These are phyloP conservation scores for Hymenoscyphus scutula DNA, from an alignment of 2,329 filamentous ascomycete genomes.

Conservation along the genomic window DNA sequence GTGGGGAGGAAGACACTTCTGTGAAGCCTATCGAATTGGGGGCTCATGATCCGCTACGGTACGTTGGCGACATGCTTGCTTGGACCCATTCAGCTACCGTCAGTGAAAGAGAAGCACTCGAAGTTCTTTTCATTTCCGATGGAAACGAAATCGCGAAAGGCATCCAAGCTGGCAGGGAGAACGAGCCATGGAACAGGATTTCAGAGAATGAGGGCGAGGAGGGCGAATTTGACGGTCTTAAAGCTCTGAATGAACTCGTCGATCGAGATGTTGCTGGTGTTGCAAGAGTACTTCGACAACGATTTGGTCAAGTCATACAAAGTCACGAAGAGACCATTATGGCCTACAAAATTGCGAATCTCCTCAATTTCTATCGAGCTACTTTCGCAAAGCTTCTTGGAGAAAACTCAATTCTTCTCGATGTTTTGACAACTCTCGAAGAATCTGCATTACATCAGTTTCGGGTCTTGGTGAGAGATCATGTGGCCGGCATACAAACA, in stretches of 20 bases:
- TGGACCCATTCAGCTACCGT: constrained; percentile 95
- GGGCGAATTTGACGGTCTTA: constrained; percentile 71
- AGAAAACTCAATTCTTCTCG: constrained; percentile 64
- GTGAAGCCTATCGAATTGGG: constrained; percentile 91
- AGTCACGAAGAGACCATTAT: constrained; percentile 86
- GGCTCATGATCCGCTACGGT: constrained; percentile 87
- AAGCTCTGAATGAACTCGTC: constrained; percentile 80
- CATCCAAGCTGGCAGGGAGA: constrained; percentile 74
- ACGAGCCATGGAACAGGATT: constrained; percentile 76
- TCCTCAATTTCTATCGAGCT: constrained; percentile 82
- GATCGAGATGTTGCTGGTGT: constrained; percentile 82
- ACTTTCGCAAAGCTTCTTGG: constrained; percentile 83
- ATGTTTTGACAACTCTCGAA: constrained; percentile 66
- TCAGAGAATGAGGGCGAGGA: constrained; percentile 55
- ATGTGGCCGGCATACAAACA: constrained; percentile 70
- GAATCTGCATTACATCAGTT: constrained; percentile 80
- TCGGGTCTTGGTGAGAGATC: constrained; percentile 74
- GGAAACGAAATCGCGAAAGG: constrained; percentile 84
- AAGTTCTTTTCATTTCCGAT: constrained; percentile 86
- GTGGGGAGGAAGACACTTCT: constrained; percentile 56
- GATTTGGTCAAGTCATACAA: constrained; percentile 88
- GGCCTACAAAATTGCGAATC: constrained; percentile 85
- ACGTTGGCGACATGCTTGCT: constrained; percentile 95
- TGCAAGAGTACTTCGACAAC: constrained; percentile 78
- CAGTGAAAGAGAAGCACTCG: constrained; percentile 87